phyloP scores from a whole-genome alignment of 768 basidiomycete genomes.

The Boletus tomentosulus region DNA sequence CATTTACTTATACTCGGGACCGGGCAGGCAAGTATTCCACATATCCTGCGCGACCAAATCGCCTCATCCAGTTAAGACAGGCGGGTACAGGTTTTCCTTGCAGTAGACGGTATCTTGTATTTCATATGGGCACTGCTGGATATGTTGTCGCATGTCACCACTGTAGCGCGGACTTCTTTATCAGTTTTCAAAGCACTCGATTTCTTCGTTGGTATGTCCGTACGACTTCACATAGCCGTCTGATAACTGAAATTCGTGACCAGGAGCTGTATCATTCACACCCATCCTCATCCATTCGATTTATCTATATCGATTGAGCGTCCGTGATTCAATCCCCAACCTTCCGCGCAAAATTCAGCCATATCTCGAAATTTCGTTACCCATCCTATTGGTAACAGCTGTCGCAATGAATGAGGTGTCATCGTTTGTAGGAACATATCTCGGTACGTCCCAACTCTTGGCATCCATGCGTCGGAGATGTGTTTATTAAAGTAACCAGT shows the following conservation, averaged over 20 bases:
- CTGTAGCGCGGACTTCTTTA: constrained; percentile 45
- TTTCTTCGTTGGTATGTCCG: constrained; percentile 53
- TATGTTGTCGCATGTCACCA: constrained; percentile 51
- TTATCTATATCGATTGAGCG: constrained; percentile 58
- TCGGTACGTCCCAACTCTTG: constrained; percentile 39
- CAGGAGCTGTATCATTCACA: constrained; percentile 54
- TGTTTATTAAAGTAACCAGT: constrained; percentile 8
- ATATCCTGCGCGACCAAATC: not conserved
- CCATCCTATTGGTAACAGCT: constrained; percentile 53
- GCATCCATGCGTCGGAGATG: not conserved
- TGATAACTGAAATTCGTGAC: not conserved
- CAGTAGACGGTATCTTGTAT: constrained; percentile 59
- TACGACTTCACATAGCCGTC: not conserved
- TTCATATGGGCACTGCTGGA: constrained; percentile 58
- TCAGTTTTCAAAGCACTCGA: constrained; percentile 51
- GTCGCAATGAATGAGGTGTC: constrained; percentile 54
- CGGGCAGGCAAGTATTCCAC: constrained; percentile 41
- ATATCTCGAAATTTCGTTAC: constrained; percentile 41
- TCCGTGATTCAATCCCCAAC: constrained; percentile 44
- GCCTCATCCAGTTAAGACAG: constrained; percentile 6
- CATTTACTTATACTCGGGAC: constrained; percentile 44
- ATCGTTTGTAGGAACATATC: constrained; percentile 58
- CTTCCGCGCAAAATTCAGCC: constrained; percentile 49
- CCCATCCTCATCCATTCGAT: constrained; percentile 61
- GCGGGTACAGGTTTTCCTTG: constrained; percentile 57